These are phyloP conservation scores for Paramyrothecium sp. DNA, from an alignment of 2,329 filamentous ascomycete genomes.

Conservation along the genomic window DNA sequence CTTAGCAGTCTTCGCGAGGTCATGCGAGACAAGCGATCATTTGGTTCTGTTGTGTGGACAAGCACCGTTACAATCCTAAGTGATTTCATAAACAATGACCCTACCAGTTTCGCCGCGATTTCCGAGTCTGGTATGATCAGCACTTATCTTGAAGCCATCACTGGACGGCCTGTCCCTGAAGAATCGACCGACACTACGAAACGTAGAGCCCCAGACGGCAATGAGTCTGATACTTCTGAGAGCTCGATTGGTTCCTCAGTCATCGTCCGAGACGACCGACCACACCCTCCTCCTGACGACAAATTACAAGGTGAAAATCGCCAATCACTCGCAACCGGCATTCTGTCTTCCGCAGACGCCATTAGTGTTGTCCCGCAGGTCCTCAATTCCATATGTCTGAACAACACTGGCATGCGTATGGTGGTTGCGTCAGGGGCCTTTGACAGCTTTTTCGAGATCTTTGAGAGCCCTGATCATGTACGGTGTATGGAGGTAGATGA, in stretches of 20 bases:
- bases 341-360: slow-evolving; percentile 84
- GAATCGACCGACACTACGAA: slow-evolving; percentile 24
- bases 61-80: slow-evolving; percentile 88
- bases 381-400: slow-evolving; percentile 91
- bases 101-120: slow-evolving; percentile 94
- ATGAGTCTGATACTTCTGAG: slow-evolving; percentile 34
- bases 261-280: slow-evolving; percentile 34
- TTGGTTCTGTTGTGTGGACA: slow-evolving; percentile 94
- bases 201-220: slow-evolving; percentile 26
- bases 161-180: slow-evolving; percentile 44
- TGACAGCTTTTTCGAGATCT: slow-evolving; percentile 91
- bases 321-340: slow-evolving; percentile 61
- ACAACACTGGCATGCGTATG: slow-evolving; percentile 81
- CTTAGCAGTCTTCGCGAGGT: slow-evolving; percentile 77
- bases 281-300: slow-evolving; percentile 53
- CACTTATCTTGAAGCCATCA: slow-evolving; percentile 81
- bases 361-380: slow-evolving; percentile 84
- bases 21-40: slow-evolving; percentile 74
- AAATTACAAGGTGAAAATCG: slow-evolving; percentile 44
- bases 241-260: slow-evolving; percentile 38
- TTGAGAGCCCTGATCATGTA: slow-evolving; percentile 87
- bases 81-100: slow-evolving; percentile 98
- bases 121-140: slow-evolving; percentile 90
- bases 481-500: slow-evolving; percentile 76
- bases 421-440: slow-evolving; percentile 82